Conservation (phyloP, 2,329 filamentous ascomycete species). For the Cladosporium sp. region DNA sequence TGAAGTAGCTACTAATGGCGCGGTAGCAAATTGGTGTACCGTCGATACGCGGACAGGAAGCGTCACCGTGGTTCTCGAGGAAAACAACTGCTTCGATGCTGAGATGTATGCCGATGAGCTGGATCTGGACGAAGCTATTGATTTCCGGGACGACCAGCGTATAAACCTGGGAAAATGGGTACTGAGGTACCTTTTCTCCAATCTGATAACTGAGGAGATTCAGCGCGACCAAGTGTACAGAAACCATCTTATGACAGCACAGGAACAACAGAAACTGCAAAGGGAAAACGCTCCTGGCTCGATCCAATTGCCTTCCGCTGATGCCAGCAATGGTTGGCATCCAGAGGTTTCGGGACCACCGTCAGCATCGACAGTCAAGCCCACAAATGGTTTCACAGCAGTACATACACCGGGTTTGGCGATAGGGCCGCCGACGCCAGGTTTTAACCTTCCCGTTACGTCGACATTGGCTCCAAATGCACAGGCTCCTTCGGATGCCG, state of each 20-base stretch:
- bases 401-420: constrained; percentile 69
- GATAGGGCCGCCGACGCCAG: constrained; percentile 57
- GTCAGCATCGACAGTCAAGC: constrained; percentile 50
- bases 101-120: constrained; percentile 95
- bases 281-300: constrained; percentile 57
- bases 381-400: constrained; percentile 56
- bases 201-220: constrained; percentile 85
- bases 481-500: not conserved
- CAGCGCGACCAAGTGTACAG: constrained; percentile 71
- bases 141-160: constrained; percentile 88
- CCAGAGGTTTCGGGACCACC: constrained; percentile 36
- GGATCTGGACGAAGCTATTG: constrained; percentile 63
- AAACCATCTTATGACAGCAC: constrained; percentile 59
- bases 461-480: constrained; percentile 27
- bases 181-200: constrained; percentile 82
- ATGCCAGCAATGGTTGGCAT: constrained; percentile 43
- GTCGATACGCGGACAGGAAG: constrained; percentile 91
- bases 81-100: constrained; percentile 94
- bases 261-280: constrained; percentile 55
- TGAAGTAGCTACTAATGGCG: constrained; percentile 80
- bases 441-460: constrained; percentile 32
- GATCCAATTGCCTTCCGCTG: constrained; percentile 50
- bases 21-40: constrained; percentile 91
- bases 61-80: constrained; percentile 83
- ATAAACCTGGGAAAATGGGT: constrained; percentile 98